These are phyloP conservation scores for Uronychia setigera DNA, from an alignment of 73 alveolate species.

Conservation along the genomic window DNA sequence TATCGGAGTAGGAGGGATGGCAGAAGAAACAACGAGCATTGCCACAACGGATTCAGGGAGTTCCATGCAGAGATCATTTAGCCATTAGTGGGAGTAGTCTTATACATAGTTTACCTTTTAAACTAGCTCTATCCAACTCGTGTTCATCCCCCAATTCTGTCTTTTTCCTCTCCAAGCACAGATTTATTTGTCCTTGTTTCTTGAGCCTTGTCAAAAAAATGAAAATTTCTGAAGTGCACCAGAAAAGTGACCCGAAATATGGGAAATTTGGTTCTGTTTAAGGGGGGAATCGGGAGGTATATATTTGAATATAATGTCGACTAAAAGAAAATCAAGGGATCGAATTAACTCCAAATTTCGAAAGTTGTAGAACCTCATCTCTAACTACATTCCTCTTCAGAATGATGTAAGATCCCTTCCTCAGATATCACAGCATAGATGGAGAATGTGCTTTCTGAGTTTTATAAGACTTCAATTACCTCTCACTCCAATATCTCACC, in stretches of 20 bases:
- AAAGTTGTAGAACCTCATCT: not conserved
- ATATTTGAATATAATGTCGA: not conserved
- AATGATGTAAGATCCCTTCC: not conserved
- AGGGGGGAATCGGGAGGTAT: not conserved
- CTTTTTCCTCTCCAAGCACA: not conserved
- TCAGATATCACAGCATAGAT: too few relatives aligned
- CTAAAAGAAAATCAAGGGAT: not conserved
- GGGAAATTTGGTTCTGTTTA: not conserved
- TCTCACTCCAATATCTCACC: not conserved
- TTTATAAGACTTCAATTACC: not conserved
- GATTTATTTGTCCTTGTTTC: not conserved
- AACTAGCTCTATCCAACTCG: not conserved
- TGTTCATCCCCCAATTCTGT: not conserved
- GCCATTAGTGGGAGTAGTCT: too few relatives aligned
- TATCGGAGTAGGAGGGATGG: too few relatives aligned
- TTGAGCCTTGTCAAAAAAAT: not conserved
- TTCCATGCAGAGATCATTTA: too few relatives aligned
- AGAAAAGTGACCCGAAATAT: not conserved
- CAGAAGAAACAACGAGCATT: too few relatives aligned
- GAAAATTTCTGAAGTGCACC: not conserved
- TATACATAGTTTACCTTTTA: not conserved
- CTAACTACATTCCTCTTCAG: not conserved
- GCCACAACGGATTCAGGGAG: too few relatives aligned
- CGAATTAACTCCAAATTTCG: not conserved
- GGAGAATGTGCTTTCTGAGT: not conserved